A percentile compares a stretch with the other conserved stretches of the same genome.
phyloP scores from a whole-genome alignment of 805 yeast genomes.

The Candida maesae region DNA sequence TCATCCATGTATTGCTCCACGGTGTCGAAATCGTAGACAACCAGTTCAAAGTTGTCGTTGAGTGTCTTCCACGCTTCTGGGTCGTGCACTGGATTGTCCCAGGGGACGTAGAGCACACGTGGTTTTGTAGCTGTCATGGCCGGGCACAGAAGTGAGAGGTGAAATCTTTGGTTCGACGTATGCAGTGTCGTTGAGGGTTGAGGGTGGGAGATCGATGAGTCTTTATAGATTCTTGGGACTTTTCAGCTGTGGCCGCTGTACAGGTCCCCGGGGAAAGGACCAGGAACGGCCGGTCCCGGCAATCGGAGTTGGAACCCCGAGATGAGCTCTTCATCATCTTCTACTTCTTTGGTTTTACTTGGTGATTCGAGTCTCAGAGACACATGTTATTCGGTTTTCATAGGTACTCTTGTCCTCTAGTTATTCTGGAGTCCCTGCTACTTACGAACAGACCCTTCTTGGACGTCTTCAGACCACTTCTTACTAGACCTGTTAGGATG shows the following conservation, averaged over 20 bases:
- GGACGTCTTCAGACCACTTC: constrained; percentile 28
- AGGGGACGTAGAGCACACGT: constrained; percentile 35
- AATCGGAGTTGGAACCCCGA: too few relatives aligned
- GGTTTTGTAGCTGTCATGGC: constrained; percentile 27
- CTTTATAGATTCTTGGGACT: too few relatives aligned
- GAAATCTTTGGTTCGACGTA: too few relatives aligned
- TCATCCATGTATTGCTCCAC: constrained; percentile 35
- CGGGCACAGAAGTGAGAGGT: too few relatives aligned
- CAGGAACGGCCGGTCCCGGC: too few relatives aligned
- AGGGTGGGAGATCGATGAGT: too few relatives aligned
- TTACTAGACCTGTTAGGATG: constrained; percentile 21
- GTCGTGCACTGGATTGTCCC: constrained; percentile 36
- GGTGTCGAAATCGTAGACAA: constrained; percentile 31
- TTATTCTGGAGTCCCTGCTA: constrained; percentile 16
- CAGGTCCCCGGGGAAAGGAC: too few relatives aligned
- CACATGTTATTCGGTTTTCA: constrained; percentile 4
- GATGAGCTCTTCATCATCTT: too few relatives aligned
- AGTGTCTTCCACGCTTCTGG: constrained; percentile 34
- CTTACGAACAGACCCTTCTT: constrained; percentile 28
- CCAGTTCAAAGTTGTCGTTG: constrained; percentile 34
- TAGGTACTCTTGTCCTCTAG: constrained; percentile 23
- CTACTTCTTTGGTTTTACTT: too few relatives aligned
- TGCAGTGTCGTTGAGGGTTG: too few relatives aligned
- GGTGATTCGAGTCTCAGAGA: too few relatives aligned
- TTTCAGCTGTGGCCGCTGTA: too few relatives aligned